Conservation (phyloP, 345 rosid species). For the Kandelia obovata region DNA sequence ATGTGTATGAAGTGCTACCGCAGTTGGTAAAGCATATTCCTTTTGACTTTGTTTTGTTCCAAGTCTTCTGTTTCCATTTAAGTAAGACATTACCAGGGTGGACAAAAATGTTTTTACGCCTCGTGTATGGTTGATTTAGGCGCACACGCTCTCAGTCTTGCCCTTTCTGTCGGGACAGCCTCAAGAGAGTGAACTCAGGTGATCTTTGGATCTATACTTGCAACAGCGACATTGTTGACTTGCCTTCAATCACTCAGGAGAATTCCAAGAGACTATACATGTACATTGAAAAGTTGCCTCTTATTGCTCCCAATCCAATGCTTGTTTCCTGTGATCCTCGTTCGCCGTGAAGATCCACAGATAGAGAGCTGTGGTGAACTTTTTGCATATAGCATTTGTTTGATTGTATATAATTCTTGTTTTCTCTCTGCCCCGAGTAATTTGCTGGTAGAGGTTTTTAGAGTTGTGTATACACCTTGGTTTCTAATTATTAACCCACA, state of each 20-base stretch:
- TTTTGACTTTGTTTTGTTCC: neutral
- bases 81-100: neutral
- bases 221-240: slow-evolving; percentile 44
- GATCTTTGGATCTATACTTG: slow-evolving; percentile 78
- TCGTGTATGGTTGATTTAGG: slow-evolving; percentile 32
- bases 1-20: slow-evolving; percentile 78
- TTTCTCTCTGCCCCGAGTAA: neutral
- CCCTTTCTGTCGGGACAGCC: slow-evolving; percentile 85
- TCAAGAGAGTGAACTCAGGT: slow-evolving; percentile 65
- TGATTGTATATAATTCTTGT: slow-evolving; percentile 25
- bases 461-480: slow-evolving; percentile 17
- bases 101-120: neutral
- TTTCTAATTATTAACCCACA: neutral
- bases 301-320: slow-evolving; percentile 43
- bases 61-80: neutral
- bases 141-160: slow-evolving; percentile 71
- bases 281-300: slow-evolving; percentile 61
- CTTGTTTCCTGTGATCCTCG: slow-evolving; percentile 37
- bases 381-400: slow-evolving; percentile 8
- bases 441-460: neutral
- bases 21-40: slow-evolving; percentile 47
- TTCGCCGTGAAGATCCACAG: neutral
- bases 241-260: slow-evolving; percentile 49
- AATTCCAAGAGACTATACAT: slow-evolving; percentile 64
- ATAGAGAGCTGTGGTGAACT: neutral